Conservation (phyloP, 352 stramenopile genomes). For the Pythium brachiatum region DNA sequence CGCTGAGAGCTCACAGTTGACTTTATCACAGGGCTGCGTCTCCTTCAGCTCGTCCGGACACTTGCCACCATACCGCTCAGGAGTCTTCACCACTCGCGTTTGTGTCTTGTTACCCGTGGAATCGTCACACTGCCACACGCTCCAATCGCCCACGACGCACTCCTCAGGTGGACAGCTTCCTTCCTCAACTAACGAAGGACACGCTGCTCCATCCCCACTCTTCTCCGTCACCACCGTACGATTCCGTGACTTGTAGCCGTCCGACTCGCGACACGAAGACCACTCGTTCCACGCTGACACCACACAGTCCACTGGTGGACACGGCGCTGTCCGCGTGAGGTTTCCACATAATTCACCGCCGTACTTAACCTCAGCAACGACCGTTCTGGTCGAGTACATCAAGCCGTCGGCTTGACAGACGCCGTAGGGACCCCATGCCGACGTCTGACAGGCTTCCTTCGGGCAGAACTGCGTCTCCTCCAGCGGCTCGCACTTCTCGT, state of each 20-base stretch:
- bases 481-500: slow-evolving; percentile 10
- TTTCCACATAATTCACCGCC: not conserved
- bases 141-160: slow-evolving; percentile 6
- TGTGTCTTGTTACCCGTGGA: slow-evolving; percentile 8
- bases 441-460: slow-evolving; percentile 1
- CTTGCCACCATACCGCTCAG: not conserved
- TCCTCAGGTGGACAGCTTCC: slow-evolving; percentile 26
- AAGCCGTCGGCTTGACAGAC: slow-evolving; percentile 5
- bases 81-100: not conserved
- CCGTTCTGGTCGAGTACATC: not conserved
- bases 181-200: slow-evolving; percentile 34
- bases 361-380: not conserved
- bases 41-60: slow-evolving; percentile 13
- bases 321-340: not conserved
- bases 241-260: slow-evolving; percentile 6
- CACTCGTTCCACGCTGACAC: slow-evolving; percentile 2
- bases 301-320: slow-evolving; percentile 5
- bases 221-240: slow-evolving; percentile 33
- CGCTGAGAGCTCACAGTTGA: not conserved
- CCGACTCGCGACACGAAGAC: slow-evolving; percentile 4
- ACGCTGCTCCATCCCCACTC: slow-evolving; percentile 33
- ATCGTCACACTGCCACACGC: slow-evolving; percentile 19
- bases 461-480: slow-evolving; percentile 8
- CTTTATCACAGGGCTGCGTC: not conserved
- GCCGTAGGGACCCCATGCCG: not conserved